Conservation (phyloP, 768 basidiomycete genomes). For the Pholiota conissans region DNA sequence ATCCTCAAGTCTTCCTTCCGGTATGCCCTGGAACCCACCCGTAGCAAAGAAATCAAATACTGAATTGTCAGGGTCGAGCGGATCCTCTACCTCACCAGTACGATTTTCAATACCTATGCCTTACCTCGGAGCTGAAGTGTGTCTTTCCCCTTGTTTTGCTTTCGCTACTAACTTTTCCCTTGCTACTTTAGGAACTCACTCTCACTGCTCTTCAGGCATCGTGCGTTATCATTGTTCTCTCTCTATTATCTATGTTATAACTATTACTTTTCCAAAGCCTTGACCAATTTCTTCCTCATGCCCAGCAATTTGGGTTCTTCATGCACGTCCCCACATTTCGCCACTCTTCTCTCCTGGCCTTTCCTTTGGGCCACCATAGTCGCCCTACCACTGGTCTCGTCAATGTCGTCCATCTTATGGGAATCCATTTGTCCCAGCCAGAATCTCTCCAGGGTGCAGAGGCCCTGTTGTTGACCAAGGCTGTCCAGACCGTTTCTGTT, state of each 20-base stretch:
- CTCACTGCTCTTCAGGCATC: slow-evolving; percentile 35
- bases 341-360: slow-evolving; percentile 44
- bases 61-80: slow-evolving; percentile 45
- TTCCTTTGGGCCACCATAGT: slow-evolving; percentile 46
- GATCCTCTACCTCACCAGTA: slow-evolving; percentile 38
- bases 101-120: slow-evolving; percentile 35
- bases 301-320: slow-evolving; percentile 66
- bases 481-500: slow-evolving; percentile 46
- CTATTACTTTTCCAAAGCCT: slow-evolving; percentile 38
- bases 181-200: slow-evolving; percentile 36
- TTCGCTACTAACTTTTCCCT: neutral
- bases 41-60: slow-evolving; percentile 35
- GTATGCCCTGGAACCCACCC: slow-evolving; percentile 42
- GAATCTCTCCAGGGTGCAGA: slow-evolving; percentile 42
- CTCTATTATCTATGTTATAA: slow-evolving; percentile 1
- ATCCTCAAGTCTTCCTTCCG: slow-evolving; percentile 46
- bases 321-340: slow-evolving; percentile 51
- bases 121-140: slow-evolving; percentile 39
- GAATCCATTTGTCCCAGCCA: slow-evolving; percentile 46
- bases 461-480: slow-evolving; percentile 46
- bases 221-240: slow-evolving; percentile 24
- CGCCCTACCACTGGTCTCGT: slow-evolving; percentile 50
- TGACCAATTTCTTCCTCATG: slow-evolving; percentile 58
- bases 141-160: slow-evolving; percentile 11
- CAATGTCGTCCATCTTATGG: slow-evolving; percentile 53